A percentile compares a stretch with the other conserved stretches of the same genome.
Evolutionary conservation across 768 basidiomycete genomes (phyloP).

Genomic region (Rhodotorula graminis): DNA sequence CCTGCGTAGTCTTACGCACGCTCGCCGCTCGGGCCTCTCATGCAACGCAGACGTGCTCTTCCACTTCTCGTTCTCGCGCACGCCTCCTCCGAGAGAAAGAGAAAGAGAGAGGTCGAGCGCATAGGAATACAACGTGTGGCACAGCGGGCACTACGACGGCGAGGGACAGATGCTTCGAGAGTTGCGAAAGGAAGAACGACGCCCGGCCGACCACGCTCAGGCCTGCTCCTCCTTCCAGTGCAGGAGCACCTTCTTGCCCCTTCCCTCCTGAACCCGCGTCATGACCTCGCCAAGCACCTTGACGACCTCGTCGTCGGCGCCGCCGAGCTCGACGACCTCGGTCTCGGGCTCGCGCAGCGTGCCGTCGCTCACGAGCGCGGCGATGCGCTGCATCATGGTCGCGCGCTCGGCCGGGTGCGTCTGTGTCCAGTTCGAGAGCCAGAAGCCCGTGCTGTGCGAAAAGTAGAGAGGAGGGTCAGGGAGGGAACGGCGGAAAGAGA

Average conservation of each 20-base stretch:
- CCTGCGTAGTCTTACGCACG: background rate
- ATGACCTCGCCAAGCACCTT: conserved; percentile 48
- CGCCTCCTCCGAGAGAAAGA: background rate
- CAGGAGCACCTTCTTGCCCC: conserved; percentile 57
- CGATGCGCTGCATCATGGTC: conserved; percentile 50
- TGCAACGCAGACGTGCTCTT: background rate
- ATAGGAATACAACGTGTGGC: background rate
- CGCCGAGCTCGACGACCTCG: conserved; percentile 60
- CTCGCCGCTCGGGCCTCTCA: background rate
- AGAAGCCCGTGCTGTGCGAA: conserved; percentile 38
- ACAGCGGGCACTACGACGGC: no score
- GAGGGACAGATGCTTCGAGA: background rate
- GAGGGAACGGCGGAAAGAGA: background rate
- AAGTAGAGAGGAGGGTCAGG: background rate
- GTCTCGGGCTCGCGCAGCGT: conserved; percentile 67
- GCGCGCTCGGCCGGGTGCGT: conserved; percentile 52
- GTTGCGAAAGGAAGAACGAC: background rate
- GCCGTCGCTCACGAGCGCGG: conserved; percentile 20
- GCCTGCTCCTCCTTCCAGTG: conserved; percentile 14
- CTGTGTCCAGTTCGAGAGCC: conserved; percentile 34
- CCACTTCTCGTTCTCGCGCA: background rate
- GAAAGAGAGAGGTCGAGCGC: background rate
- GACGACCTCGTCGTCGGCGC: conserved; percentile 48
- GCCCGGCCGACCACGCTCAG: background rate
- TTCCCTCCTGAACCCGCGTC: conserved; percentile 47